Percentiles rank a stretch among this genome's conserved stretches.
These are phyloP conservation scores for Cercospora citrullina DNA, from an alignment of 2,329 filamentous ascomycete species.

Conservation along the genomic window DNA sequence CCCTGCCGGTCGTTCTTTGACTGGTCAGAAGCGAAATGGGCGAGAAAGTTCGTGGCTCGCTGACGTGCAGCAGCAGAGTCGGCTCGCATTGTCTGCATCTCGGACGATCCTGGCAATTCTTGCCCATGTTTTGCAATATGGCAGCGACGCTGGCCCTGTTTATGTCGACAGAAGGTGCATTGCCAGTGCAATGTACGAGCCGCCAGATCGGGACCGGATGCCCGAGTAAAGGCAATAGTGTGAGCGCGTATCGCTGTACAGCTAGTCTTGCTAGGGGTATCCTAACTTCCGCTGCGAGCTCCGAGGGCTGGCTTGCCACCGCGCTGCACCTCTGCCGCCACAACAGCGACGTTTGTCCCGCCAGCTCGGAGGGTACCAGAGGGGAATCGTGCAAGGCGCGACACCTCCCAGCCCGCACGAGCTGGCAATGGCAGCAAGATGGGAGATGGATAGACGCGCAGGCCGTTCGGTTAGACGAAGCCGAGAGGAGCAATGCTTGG, in stretches of 20 bases:
- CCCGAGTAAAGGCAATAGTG: not conserved
- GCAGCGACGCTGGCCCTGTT: not conserved
- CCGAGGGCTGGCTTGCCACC: not conserved
- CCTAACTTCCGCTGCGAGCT: not conserved
- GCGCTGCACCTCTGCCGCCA: not conserved
- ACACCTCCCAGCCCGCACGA: not conserved
- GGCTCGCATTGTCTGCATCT: not conserved
- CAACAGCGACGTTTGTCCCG: not conserved
- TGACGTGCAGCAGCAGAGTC: conserved; percentile 16
- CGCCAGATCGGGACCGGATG: not conserved
- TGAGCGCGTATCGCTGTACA: not conserved
- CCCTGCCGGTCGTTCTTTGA: not conserved
- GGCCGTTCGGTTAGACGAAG: conserved; percentile 8
- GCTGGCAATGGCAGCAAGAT: not conserved
- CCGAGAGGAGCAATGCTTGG: conserved; percentile 13
- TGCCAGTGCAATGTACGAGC: not conserved
- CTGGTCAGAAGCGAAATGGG: not conserved
- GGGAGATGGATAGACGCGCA: not conserved
- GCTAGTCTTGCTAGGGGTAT: not conserved
- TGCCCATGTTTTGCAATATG: conserved; percentile 8
- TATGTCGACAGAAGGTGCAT: not conserved
- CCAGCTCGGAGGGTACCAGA: not conserved
- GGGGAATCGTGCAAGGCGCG: not conserved
- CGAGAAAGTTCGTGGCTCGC: conserved; percentile 4
- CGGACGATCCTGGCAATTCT: conserved; percentile 10